Evolutionary conservation across 768 basidiomycete species (phyloP), one percentile per base, ranked within the genome.

Genomic region (Amanita pallidorosea): DNA sequence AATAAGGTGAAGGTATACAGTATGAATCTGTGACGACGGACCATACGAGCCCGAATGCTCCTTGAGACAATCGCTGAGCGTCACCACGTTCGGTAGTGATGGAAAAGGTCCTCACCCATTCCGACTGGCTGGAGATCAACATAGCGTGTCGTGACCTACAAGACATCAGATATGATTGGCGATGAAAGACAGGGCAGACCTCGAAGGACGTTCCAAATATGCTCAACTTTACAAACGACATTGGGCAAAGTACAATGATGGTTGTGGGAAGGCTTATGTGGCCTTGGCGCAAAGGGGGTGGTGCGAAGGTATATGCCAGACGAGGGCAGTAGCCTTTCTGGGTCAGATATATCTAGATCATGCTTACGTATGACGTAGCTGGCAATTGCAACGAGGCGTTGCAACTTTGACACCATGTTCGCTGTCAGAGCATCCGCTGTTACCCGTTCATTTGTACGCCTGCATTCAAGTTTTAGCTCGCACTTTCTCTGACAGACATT

Each of bases 201-300:
- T 95, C 92, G 69, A 95, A 94, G 49, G 94, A 96, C 56, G 95
- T 99, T 43, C 93, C 94, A 60, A 98, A 98, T 70, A 98, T 98
- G 70, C 85, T 88, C 61, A 98, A 88, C 72, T 97, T 97, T 62
- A 97, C 93, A 59, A 96, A 96, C 49, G 89, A 92, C 89, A 92
- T 90, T 51, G 15, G 27, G n/a, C 12, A 11, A 22, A 13, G 17
- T 49, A 48, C 46, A 13, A 46, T 49, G 51, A 41, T 45, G 13
- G 47, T 54, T 35, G 52, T 41, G 56, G 31, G 11, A 33, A 33
- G 31, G 31, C 12, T 33, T 29, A 12, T 12, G 31, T 33, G 33
- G 33, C 33, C 33, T 33, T 12, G 12, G 33, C 12, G 33, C 33
- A 13, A 13, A 33, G 56, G 57, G 31, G 55, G 53, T 55, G 47